Base-by-base conservation (phyloP, 163 green algal species). In the Chloromonas sp. region DNA sequence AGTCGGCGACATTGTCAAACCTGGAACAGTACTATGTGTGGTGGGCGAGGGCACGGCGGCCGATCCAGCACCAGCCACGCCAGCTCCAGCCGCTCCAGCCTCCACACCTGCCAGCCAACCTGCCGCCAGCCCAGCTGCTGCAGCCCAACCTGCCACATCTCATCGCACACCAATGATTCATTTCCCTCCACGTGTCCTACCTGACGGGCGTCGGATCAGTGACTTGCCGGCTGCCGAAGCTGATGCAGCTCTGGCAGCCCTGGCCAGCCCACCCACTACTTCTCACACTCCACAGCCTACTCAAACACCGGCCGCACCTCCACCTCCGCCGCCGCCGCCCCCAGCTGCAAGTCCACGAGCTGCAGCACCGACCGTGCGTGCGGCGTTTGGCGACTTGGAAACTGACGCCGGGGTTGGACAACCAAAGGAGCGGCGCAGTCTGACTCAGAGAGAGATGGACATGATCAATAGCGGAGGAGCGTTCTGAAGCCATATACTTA, bases 401-500 rank as follows among this genome's bases (percentile, higher is more conserved):
- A 36, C 36, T 36, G 36, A 36, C 36, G 36, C 36, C 36, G 36
- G 36, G 36, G 36, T 36, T 36, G 78, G 36, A 58, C 13, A 11
- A 1, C 59, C 59, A 82, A 82, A n/a, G 57, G 57, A 61, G 58
- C 60, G 3, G 3, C 86, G 86, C 14, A 13, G 14, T 13, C 71
- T 89, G 71, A 87, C 71, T 3, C 74, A 81, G 58, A 60, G 82
- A 0, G 86, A 89, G 71, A 71, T 89, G 8, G 86, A 89, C 0
- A 71, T 89, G 57, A 87, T 89, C 80, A 89, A 89, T 71, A n/a
- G 78, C 59, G 86, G 86, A 11, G 86, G 86, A 1, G 84, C 79
- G 13, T 79, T 70, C 0, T 78, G 60, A 58, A 77, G 74, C 15
- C 36, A 81, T 61, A 81, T 61, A 3, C 77, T 81, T 3, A 2